Conservation (phyloP, 768 basidiomycete species). For the Tephrocybe sp. region DNA sequence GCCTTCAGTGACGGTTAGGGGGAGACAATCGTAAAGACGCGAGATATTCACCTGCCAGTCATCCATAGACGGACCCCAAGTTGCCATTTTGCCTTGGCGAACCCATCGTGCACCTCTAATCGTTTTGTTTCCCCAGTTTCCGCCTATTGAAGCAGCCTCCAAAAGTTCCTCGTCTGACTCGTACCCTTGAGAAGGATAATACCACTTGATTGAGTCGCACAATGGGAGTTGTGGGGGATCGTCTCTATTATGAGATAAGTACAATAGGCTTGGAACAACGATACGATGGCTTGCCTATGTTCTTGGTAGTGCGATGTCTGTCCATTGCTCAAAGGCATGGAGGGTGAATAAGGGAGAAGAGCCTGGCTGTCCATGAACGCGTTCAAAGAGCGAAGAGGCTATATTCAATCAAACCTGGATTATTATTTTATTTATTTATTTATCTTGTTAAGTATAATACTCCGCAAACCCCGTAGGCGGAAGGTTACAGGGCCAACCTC, state of each 20-base stretch:
- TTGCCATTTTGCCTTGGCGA: constrained; percentile 74
- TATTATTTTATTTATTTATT: not conserved
- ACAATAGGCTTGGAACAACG: not conserved
- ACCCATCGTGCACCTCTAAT: constrained; percentile 78
- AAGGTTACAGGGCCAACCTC: constrained; percentile 51
- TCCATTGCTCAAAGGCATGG: not conserved
- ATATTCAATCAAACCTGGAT: not conserved
- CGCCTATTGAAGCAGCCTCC: constrained; percentile 43
- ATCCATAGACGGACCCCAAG: constrained; percentile 82
- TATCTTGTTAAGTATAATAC: constrained; percentile 26
- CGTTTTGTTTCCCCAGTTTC: constrained; percentile 86
- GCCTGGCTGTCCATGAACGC: constrained; percentile 13
- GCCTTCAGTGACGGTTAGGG: constrained; percentile 40
- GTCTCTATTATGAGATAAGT: constrained; percentile 8
- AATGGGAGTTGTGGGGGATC: constrained; percentile 36
- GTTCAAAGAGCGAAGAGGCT: not conserved
- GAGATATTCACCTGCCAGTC: constrained; percentile 73
- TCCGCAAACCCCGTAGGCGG: constrained; percentile 31
- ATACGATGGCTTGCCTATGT: constrained; percentile 23
- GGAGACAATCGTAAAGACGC: constrained; percentile 2
- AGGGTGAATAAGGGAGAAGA: constrained; percentile 6
- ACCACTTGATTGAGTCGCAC: constrained; percentile 78
- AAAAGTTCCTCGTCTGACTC: constrained; percentile 61
- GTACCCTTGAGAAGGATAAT: constrained; percentile 78
- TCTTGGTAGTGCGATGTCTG: constrained; percentile 12